These are phyloP conservation scores for Gonium pectorale DNA, from an alignment of 139 green algal genomes.

Conservation along the genomic window DNA sequence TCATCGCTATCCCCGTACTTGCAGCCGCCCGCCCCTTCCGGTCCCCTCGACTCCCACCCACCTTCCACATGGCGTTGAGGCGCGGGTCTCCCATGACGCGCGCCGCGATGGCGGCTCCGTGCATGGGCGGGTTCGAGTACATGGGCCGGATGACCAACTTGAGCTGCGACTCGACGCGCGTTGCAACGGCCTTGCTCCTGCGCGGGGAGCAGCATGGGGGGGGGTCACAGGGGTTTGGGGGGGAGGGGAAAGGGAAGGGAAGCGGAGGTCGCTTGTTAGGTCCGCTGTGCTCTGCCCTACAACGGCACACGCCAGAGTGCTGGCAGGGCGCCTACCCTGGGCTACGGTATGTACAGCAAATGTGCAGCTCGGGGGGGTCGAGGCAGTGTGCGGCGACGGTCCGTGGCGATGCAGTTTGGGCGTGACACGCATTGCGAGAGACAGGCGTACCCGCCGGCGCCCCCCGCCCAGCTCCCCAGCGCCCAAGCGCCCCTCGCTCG, in stretches of 20 bases:
- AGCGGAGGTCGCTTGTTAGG: background rate
- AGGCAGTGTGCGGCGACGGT: too few relatives aligned
- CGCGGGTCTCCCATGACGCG: slow-evolving; percentile 47
- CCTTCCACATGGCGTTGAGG: slow-evolving; percentile 56
- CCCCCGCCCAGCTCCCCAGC: too few relatives aligned
- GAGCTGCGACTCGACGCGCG: slow-evolving; percentile 76
- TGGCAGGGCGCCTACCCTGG: too few relatives aligned
- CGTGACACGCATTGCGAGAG: too few relatives aligned
- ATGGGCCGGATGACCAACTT: slow-evolving; percentile 75
- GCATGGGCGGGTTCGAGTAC: slow-evolving; percentile 85
- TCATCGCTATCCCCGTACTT: background rate
- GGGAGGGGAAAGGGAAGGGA: background rate
- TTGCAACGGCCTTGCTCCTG: slow-evolving; percentile 40
- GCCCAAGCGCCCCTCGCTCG: too few relatives aligned
- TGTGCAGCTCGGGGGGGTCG: too few relatives aligned
- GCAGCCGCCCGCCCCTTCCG: background rate
- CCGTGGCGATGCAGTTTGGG: too few relatives aligned
- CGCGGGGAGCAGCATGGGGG: background rate
- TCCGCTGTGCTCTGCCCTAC: background rate
- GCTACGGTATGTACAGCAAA: too few relatives aligned
- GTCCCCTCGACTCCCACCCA: background rate
- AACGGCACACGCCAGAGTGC: too few relatives aligned
- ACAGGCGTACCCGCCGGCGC: too few relatives aligned
- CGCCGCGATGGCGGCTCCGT: slow-evolving; percentile 76
- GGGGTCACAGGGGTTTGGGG: too few relatives aligned